Conservation (phyloP, 2,329 filamentous ascomycete genomes). For the Podosphaera fusca region DNA sequence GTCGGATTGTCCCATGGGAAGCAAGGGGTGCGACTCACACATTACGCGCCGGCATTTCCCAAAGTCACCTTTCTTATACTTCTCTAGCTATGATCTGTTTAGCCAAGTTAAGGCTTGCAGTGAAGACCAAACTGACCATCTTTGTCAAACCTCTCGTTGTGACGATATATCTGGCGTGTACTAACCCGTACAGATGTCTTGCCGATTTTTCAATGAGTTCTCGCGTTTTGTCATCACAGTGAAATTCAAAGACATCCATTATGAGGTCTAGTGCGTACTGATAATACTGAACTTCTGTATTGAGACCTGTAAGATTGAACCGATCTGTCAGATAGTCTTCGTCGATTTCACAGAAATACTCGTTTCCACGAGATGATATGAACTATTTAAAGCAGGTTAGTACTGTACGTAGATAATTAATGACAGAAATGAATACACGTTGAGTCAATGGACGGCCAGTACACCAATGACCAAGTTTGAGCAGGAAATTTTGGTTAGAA, state of each 20-base stretch:
- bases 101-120: conserved; percentile 3
- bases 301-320: conserved; percentile 92
- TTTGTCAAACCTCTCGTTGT: conserved; percentile 84
- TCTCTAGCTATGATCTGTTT: conserved; percentile 51
- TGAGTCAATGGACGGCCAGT: no score
- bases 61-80: conserved; percentile 96
- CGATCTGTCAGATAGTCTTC: conserved; percentile 96
- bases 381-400: conserved; percentile 36
- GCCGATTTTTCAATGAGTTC: conserved; percentile 97
- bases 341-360: conserved; percentile 99
- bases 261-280: conserved; percentile 95
- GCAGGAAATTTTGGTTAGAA: no score
- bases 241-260: conserved; percentile 93
- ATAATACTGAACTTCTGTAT: conserved; percentile 95
- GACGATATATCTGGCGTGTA: conserved; percentile 91
- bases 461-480: no score
- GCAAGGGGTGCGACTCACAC: conserved; percentile 77
- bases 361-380: conserved; percentile 89
- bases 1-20: conserved; percentile 88
- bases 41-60: conserved; percentile 93
- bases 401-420: no score
- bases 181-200: conserved; percentile 80
- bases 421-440: no score
- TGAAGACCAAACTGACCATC: conserved; percentile 42
- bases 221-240: conserved; percentile 95